Conservation (phyloP, 2,329 filamentous ascomycete species). For the Pseudogymnoascus sp. region DNA sequence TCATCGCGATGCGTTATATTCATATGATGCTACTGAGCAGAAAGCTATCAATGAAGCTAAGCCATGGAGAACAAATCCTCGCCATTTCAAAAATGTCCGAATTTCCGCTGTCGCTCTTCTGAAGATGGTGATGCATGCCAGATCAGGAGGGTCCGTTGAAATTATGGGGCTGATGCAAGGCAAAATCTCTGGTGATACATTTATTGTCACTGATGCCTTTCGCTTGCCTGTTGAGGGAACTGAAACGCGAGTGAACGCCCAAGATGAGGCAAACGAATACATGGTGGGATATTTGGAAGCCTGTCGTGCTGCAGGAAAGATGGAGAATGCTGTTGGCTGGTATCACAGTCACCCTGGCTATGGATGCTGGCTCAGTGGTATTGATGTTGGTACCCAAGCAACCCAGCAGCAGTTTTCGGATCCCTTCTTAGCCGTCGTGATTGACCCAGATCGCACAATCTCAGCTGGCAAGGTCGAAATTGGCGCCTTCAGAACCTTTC, state of each 20-base stretch:
- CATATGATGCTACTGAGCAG: constrained; percentile 63
- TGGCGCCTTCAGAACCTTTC: constrained; percentile 88
- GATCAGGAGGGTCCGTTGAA: constrained; percentile 85
- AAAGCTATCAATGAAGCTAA: constrained; percentile 53
- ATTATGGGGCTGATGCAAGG: constrained; percentile 98
- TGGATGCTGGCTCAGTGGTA: constrained; percentile 94
- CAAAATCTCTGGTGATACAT: constrained; percentile 74
- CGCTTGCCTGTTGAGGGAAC: constrained; percentile 92
- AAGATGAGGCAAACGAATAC: constrained; percentile 94
- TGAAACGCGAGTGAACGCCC: constrained; percentile 95
- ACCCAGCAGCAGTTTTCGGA: constrained; percentile 80
- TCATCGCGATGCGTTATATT: constrained; percentile 83
- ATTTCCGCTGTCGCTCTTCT: constrained; percentile 89
- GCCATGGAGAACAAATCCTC: constrained; percentile 70
- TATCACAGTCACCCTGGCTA: constrained; percentile 98
- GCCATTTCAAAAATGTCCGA: constrained; percentile 88
- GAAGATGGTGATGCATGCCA: constrained; percentile 99
- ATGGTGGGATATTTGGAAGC: constrained; percentile 77
- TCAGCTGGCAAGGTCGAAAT: constrained; percentile 91
- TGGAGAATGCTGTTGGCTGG: constrained; percentile 95
- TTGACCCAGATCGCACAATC: constrained; percentile 93
- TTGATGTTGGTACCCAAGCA: constrained; percentile 83
- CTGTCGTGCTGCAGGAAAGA: constrained; percentile 65
- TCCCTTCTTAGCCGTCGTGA: constrained; percentile 90
- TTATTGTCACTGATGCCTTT: constrained; percentile 91